Conservation (phyloP, 345 rosid genomes). For the Sonneratia caseolaris region DNA sequence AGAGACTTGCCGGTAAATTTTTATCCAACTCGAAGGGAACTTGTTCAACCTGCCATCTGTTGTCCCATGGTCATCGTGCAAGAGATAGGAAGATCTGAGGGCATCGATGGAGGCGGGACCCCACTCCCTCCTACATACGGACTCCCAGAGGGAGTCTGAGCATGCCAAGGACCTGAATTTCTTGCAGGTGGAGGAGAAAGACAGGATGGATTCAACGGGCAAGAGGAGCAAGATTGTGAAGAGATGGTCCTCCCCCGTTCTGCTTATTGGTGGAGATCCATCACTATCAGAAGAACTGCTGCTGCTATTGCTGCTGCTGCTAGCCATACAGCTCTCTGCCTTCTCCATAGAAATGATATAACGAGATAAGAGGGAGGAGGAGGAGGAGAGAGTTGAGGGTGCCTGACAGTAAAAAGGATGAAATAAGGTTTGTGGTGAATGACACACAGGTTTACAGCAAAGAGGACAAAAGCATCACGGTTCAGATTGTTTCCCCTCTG, state of each 20-base stretch:
- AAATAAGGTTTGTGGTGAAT: too few relatives aligned
- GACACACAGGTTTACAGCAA: too few relatives aligned
- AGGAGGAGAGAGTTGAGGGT: too few relatives aligned
- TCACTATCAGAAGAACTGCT: background rate
- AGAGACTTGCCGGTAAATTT: constrained; percentile 45
- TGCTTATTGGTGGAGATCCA: constrained; percentile 13
- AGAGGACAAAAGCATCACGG: too few relatives aligned
- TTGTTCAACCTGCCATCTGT: too few relatives aligned
- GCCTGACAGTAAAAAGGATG: too few relatives aligned
- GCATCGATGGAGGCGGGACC: constrained; percentile 46
- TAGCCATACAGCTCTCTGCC: background rate
- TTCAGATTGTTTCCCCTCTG: too few relatives aligned
- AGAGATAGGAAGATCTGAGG: constrained; percentile 33
- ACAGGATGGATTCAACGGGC: constrained; percentile 62
- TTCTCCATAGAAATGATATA: background rate
- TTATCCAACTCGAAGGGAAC: constrained; percentile 49
- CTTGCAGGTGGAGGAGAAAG: constrained; percentile 66
- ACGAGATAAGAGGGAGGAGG: too few relatives aligned
- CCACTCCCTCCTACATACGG: constrained; percentile 68
- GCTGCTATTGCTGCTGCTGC: background rate
- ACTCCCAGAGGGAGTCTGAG: constrained; percentile 71
- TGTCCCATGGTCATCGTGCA: background rate
- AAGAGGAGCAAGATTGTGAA: constrained; percentile 66
- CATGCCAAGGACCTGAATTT: constrained; percentile 39
- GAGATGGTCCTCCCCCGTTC: constrained; percentile 56